Evolutionary conservation across 2,329 filamentous ascomycete genomes (phyloP), one percentile per base, ranked within the genome.

Genomic region (Fusarium nurragi): DNA sequence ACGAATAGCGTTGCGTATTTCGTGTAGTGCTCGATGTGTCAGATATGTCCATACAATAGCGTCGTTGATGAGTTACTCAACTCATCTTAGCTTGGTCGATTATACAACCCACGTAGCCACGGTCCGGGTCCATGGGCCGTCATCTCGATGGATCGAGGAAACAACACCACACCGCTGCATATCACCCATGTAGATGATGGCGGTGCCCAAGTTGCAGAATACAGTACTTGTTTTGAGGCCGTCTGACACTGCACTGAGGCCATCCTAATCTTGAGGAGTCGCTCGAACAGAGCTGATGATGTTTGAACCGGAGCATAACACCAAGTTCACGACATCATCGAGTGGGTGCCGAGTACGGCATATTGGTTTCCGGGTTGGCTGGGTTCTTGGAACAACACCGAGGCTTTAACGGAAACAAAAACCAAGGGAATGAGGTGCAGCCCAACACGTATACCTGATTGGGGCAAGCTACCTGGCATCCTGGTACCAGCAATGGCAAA

Each of bases 111-210:
- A 8, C 10, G 32, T n/a, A 34, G 32, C 69, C 67, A 71, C 48
- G 41, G 48, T 67, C 69, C 69, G 60, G 69, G 65, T 64, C 30
- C 54, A 34, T 71, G 69, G 69, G 56, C 60, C 54, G 50, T 32
- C 54, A 47, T 49, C 44, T 38, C 43, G 25, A 49, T 28, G 52
- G 64, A 53, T 54, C 32, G 53, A 56, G 50, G 19, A 39, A 58
- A 39, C 44, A 51, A 34, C 38, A 59, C 48, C 49, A 49, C 41
- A 59, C 48, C 44, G 36, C 34, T 47, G 28, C 34, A 50, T 22
- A 26, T 36, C 28, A 38, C 18, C 25, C 34, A 54, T 43, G 32
- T 19, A 25, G n/a, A 16, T 21, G 13, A 14, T 22, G 30, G 13
- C n/a, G 36, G 25, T 25, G 43, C 18, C 21, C 5, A 14, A 13